Base-by-base conservation (phyloP, 176 grass and related monocot genomes). In the Oryza meyeriana region DNA sequence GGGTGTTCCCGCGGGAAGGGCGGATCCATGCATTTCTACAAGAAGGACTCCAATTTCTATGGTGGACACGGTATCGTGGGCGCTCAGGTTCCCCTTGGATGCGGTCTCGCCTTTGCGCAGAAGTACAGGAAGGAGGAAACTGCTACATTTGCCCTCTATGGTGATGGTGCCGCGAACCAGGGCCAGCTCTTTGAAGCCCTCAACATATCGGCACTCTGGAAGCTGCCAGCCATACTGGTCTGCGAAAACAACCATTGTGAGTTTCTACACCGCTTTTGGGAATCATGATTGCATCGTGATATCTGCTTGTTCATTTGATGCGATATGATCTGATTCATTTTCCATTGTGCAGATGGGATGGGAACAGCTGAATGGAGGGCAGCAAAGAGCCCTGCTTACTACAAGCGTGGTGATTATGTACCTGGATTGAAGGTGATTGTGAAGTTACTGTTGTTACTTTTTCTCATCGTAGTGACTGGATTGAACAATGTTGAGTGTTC, bases 241-340 rank as follows among this genome's bases (percentile, higher is more conserved):
- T 99, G 96, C 89, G 96, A 99, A 83, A 99, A 99, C 76, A 99
- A 99, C 77, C 96, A 99, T 79, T 99, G 96, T 99, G 57, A 90
- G 91, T 90, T 69, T 0, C 16, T 84, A 24, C 11, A 13, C 31
- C 44, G 12, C 12, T 66, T 80, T 18, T 38, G 6, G 1, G 9
- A 35, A 55, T 40, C 16, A 12, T 17, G 8, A 58, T 74, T 86
- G 20, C 20, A 76, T 85, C 32, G 11, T 50, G 34, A 35, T 44
- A 18, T 50, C 28, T 72, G 31, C 41, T 67, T 66, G 5, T 71
- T 33, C 25, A 34, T 81, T 63, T 69, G 38, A 74, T 4, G 17
- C 64, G 61, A 64, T 65, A 50, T 67, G 59, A 62, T 79, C 61
- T 72, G 34, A 16, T 12, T 81, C 14, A 2, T 42, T 85, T 87